A percentile compares a stretch with the other conserved stretches of the same genome.
phyloP scores from a whole-genome alignment of 2,329 filamentous ascomycete species.

The Colletotrichum truncatum region DNA sequence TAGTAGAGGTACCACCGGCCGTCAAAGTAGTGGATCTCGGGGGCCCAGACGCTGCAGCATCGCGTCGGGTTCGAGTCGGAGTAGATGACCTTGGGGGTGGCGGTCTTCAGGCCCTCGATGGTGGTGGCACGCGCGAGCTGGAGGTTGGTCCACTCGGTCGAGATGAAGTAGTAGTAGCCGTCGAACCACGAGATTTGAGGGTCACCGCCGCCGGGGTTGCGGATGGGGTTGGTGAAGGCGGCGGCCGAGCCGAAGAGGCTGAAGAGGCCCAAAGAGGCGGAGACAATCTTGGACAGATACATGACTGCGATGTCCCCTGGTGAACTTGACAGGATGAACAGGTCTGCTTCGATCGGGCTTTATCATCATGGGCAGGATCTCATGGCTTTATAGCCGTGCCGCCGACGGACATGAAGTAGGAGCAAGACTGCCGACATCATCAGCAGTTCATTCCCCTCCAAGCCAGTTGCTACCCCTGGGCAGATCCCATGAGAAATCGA shows the following conservation, averaged over 20 bases:
- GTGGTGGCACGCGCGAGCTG: slow-evolving; percentile 63
- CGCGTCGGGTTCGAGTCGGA: slow-evolving; percentile 53
- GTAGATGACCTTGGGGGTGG: slow-evolving; percentile 60
- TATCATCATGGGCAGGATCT: background rate
- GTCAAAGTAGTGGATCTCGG: slow-evolving; percentile 62
- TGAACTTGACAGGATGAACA: background rate
- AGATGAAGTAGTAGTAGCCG: slow-evolving; percentile 66
- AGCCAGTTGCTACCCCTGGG: background rate
- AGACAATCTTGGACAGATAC: slow-evolving; percentile 11
- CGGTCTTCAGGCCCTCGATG: slow-evolving; percentile 63
- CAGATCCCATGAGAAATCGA: background rate
- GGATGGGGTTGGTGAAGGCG: slow-evolving; percentile 62
- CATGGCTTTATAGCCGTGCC: background rate
- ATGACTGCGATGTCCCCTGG: background rate
- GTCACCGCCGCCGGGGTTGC: slow-evolving; percentile 58
- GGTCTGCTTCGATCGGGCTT: background rate
- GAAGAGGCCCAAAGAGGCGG: slow-evolving; percentile 6
- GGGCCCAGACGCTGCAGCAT: slow-evolving; percentile 67
- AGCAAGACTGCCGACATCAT: background rate
- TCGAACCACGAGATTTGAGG: slow-evolving; percentile 61
- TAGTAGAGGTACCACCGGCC: slow-evolving; percentile 65
- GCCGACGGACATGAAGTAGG: background rate
- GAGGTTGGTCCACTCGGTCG: slow-evolving; percentile 64
- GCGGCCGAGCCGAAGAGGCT: slow-evolving; percentile 32
- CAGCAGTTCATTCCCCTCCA: background rate